phyloP scores from a whole-genome alignment of 2,329 filamentous ascomycete species.

The Aspergillus quadrilineatus region DNA sequence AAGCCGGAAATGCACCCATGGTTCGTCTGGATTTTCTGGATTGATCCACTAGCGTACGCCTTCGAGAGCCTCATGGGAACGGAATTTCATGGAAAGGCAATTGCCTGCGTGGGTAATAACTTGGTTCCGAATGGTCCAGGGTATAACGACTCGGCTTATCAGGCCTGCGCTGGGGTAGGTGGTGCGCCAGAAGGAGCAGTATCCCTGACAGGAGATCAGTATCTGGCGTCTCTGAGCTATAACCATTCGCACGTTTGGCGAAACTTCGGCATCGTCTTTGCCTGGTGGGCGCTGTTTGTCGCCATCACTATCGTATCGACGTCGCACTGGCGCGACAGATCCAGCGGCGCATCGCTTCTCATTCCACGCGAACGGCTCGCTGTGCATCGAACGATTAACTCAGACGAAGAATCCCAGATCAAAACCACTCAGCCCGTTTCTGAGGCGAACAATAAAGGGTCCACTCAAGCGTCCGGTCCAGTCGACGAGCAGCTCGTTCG shows the following conservation, averaged over 20 bases:
- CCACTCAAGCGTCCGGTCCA: too few species aligned
- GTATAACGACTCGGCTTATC: constrained; percentile 25
- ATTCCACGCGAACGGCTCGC: constrained; percentile 58
- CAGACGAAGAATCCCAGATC: too few species aligned
- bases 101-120: constrained; percentile 32
- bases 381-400: too few species aligned
- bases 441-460: too few species aligned
- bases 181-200: constrained; percentile 43
- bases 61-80: constrained; percentile 25
- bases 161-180: constrained; percentile 52
- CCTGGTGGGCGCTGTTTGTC: constrained; percentile 60
- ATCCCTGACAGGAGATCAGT: constrained; percentile 57
- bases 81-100: constrained; percentile 29
- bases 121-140: constrained; percentile 34
- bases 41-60: constrained; percentile 33
- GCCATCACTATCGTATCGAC: constrained; percentile 58
- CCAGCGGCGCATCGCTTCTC: constrained; percentile 51
- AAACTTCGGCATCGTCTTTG: constrained; percentile 63
- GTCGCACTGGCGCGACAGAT: constrained; percentile 51
- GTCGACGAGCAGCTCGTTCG: constrained; percentile 47
- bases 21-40: constrained; percentile 44
- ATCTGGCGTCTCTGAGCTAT: constrained; percentile 57
- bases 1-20: constrained; percentile 49
- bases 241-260: constrained; percentile 55
- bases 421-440: too few species aligned